Evolutionary conservation across 495 filamentous ascomycete species (phyloP).

Genomic region (Chaetomidium leptoderma): DNA sequence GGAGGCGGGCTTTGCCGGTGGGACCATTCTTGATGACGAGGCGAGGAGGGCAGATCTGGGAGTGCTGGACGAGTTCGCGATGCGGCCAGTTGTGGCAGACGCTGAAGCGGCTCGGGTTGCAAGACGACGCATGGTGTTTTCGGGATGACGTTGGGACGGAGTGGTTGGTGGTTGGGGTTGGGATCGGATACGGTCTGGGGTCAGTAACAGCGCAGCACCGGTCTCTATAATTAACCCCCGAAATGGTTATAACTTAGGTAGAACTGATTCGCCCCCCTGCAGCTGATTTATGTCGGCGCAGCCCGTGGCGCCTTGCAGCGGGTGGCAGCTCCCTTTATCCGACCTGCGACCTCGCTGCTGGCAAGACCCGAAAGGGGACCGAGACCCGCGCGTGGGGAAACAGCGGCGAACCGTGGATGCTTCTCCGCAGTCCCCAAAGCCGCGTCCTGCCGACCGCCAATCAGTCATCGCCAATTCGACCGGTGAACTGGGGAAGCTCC

Average conservation of each 20-base stretch:
- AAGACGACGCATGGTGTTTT: constrained; percentile 40
- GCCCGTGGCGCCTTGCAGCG: not conserved
- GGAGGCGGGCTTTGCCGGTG: constrained; percentile 26
- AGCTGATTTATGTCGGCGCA: not conserved
- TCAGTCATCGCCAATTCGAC: constrained; percentile 8
- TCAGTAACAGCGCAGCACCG: too few relatives aligned
- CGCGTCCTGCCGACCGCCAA: constrained; percentile 23
- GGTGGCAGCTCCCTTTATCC: constrained; percentile 20
- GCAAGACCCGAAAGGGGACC: not conserved
- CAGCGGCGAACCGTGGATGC: constrained; percentile 9
- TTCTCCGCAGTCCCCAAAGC: constrained; percentile 18
- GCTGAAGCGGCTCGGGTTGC: constrained; percentile 31
- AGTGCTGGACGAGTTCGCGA: constrained; percentile 10
- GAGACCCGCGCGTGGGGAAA: constrained; percentile 10
- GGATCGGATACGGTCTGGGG: not conserved
- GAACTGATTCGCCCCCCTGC: constrained; percentile 9
- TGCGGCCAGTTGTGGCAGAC: constrained; percentile 30
- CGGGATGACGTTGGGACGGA: not conserved
- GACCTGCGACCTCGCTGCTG: constrained; percentile 10
- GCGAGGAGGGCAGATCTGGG: constrained; percentile 21
- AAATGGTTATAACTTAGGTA: too few relatives aligned
- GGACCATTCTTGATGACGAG: constrained; percentile 36
- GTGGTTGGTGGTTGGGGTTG: not conserved
- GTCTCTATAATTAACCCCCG: constrained; percentile 8
- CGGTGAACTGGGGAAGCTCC: constrained; percentile 8